Evolutionary conservation across 495 filamentous ascomycete genomes (phyloP).

Genomic region (Penicillium malachiteum): DNA sequence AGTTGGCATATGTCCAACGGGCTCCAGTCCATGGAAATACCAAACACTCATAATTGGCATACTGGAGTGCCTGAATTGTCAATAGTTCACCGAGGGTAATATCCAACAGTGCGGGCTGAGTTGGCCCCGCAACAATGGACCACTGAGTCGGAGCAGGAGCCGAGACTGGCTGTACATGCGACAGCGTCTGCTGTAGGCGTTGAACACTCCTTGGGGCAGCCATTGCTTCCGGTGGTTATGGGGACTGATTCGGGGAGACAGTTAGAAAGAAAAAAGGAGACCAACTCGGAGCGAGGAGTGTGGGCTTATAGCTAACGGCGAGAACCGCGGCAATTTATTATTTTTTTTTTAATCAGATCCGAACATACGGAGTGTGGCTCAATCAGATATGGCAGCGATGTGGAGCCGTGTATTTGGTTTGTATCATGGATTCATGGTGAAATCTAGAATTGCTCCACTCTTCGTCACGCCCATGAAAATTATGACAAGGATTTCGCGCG

Average conservation of each 20-base stretch:
- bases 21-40: conserved; percentile 66
- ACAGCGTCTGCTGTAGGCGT: conserved; percentile 40
- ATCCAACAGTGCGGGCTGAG: conserved; percentile 57
- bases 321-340: conserved; percentile 2
- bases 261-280: background rate
- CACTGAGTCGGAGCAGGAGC: conserved; percentile 18
- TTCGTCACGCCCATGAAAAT: background rate
- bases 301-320: conserved; percentile 2
- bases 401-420: background rate
- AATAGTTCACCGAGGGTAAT: conserved; percentile 63
- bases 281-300: background rate
- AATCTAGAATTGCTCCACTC: background rate
- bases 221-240: conserved; percentile 17
- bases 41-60: conserved; percentile 58
- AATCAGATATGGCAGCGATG: conserved; percentile 2
- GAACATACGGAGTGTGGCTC: conserved; percentile 1
- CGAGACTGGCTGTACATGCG: conserved; percentile 27
- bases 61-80: conserved; percentile 59
- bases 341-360: conserved; percentile 7
- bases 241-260: background rate
- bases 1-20: conserved; percentile 63
- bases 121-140: conserved; percentile 59
- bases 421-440: background rate
- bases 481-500: too few species aligned
- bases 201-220: conserved; percentile 28